Evolutionary conservation across 139 green algal species (phyloP).

Genomic region (Picochlorum sp.): DNA sequence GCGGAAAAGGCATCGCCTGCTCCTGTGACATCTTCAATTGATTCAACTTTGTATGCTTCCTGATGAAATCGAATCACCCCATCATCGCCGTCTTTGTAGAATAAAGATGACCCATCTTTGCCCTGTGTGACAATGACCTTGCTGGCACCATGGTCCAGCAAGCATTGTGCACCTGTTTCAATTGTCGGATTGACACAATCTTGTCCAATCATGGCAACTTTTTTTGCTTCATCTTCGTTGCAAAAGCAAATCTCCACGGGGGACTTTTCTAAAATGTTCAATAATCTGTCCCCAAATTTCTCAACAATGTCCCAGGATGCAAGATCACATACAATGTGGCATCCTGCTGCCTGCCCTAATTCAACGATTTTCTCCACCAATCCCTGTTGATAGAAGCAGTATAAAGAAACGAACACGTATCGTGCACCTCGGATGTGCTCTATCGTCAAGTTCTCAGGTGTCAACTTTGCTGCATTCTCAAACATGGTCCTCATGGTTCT

Average conservation of each 20-base stretch:
- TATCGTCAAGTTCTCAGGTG: background rate
- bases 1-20: constrained; percentile 58
- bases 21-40: constrained; percentile 48
- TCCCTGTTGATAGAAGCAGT: constrained; percentile 38
- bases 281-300: constrained; percentile 26
- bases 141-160: constrained; percentile 28
- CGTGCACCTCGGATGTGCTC: background rate
- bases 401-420: constrained; percentile 19
- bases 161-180: constrained; percentile 23
- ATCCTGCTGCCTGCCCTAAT: constrained; percentile 21
- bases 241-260: constrained; percentile 43
- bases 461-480: constrained; percentile 9
- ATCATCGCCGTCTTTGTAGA: background rate
- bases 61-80: background rate
- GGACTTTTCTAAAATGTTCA: constrained; percentile 25
- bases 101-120: constrained; percentile 43
- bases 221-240: constrained; percentile 53
- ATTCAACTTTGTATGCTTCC: background rate
- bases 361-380: constrained; percentile 34
- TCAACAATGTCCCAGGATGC: constrained; percentile 62
- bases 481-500: constrained; percentile 60
- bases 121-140: constrained; percentile 50
- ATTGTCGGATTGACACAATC: background rate
- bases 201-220: constrained; percentile 11
- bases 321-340: constrained; percentile 48